Percentiles rank a stretch among this genome's conserved stretches.
Evolutionary conservation across 768 basidiomycete genomes (phyloP).

Genomic region (Sarcodon aspratus): DNA sequence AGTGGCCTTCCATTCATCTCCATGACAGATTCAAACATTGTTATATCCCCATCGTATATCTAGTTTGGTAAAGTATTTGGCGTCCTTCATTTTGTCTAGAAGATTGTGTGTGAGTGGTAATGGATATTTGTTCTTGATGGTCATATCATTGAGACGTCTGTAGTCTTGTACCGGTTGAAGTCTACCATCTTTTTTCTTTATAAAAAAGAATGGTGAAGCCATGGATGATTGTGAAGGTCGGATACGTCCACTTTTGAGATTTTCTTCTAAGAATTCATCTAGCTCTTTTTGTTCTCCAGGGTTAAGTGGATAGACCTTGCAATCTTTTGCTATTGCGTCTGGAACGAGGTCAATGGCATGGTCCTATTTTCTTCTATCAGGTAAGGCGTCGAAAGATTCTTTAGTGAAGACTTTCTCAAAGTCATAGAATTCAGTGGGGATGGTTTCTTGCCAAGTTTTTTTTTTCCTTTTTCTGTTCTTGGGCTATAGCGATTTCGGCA

Average conservation of each 20-base stretch:
- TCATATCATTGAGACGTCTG: conserved; percentile 20
- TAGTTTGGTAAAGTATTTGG: conserved; percentile 16
- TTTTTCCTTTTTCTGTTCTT: background rate
- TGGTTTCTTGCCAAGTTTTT: conserved; percentile 3
- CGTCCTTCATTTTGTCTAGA: conserved; percentile 12
- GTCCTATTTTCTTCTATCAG: conserved; percentile 6
- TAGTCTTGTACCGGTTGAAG: conserved; percentile 16
- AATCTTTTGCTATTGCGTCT: conserved; percentile 1
- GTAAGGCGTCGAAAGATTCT: conserved; percentile 1
- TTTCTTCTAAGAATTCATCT: conserved; percentile 11
- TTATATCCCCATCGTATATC: conserved; percentile 19
- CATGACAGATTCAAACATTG: conserved; percentile 24
- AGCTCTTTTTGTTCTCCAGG: conserved; percentile 6
- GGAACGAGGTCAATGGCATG: conserved; percentile 8
- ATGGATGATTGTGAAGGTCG: conserved; percentile 9
- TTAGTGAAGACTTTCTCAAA: conserved; percentile 13
- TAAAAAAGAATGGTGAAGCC: conserved; percentile 18
- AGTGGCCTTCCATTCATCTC: conserved; percentile 30
- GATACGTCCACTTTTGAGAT: conserved; percentile 10
- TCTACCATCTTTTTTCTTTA: conserved; percentile 16
- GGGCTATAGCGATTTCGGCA: conserved; percentile 5
- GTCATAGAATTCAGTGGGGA: conserved; percentile 6
- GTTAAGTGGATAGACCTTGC: conserved; percentile 9
- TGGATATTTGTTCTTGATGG: conserved; percentile 21
- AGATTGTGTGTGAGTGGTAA: conserved; percentile 20